Conservation (phyloP, 192 early-diverging fungal genomes). For the Physocladia obscura region DNA sequence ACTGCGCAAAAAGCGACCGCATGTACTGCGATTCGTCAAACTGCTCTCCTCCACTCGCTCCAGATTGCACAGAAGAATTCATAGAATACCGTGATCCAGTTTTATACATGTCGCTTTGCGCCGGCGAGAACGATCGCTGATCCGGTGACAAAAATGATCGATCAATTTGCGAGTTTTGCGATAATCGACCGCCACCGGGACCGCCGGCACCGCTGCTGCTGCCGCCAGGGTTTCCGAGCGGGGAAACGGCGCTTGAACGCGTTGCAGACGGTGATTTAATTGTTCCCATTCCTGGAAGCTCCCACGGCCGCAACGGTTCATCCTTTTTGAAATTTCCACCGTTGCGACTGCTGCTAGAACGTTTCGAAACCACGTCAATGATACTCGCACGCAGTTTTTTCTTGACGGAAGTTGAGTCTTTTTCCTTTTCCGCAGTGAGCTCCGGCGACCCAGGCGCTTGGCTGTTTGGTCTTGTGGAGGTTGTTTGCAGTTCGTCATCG, state of each 20-base stretch:
- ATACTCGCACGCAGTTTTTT: neutral
- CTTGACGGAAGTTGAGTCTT: neutral
- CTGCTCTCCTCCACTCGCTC: neutral
- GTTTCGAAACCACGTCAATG: neutral
- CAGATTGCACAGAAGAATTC: neutral
- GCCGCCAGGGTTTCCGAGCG: neutral
- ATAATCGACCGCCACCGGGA: neutral
- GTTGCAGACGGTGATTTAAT: neutral
- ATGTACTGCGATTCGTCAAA: conserved; percentile 25
- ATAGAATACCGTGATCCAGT: neutral
- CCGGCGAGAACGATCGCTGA: neutral
- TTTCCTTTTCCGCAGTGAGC: neutral
- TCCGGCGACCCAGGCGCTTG: neutral
- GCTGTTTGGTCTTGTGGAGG: neutral
- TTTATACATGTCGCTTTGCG: neutral
- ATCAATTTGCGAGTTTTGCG: neutral
- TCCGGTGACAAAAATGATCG: neutral
- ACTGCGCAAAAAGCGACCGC: conserved; percentile 20
- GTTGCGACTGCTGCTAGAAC: neutral
- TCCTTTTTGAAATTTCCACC: neutral
- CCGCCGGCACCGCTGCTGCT: neutral
- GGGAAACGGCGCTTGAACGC: too few relatives aligned
- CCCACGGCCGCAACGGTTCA: conserved; percentile 24
- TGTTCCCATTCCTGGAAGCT: conserved; percentile 23
- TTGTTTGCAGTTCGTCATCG: neutral